Percentiles rank a stretch among this genome's conserved stretches.
Evolutionary conservation across 345 rosid genomes (phyloP).

Genomic region (Linum usitatissimum): DNA sequence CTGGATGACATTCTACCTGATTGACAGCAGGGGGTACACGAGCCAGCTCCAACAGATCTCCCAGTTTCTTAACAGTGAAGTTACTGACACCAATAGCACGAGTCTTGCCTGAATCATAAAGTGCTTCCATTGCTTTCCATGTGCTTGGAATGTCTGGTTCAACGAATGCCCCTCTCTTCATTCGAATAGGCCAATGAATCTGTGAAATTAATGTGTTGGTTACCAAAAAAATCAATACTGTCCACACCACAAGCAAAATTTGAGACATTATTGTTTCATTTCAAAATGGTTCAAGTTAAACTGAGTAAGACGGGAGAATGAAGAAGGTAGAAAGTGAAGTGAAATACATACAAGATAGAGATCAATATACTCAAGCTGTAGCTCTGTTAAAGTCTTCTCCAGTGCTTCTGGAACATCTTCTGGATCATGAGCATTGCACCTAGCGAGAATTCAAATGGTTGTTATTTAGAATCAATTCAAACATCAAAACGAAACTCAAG

Average conservation of each 20-base stretch:
- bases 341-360: slow-evolving; percentile 6
- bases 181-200: slow-evolving; percentile 7
- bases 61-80: slow-evolving; percentile 6
- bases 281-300: neutral
- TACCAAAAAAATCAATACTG: neutral
- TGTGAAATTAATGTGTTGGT: neutral
- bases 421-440: slow-evolving; percentile 15
- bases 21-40: slow-evolving; percentile 9
- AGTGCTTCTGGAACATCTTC: slow-evolving; percentile 18
- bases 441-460: neutral
- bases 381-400: slow-evolving; percentile 13
- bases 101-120: slow-evolving; percentile 4
- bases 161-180: neutral
- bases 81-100: slow-evolving; percentile 10
- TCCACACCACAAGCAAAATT: too few species aligned
- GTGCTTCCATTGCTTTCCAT: slow-evolving; percentile 10
- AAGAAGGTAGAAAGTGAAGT: neutral
- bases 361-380: slow-evolving; percentile 17
- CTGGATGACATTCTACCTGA: slow-evolving; percentile 9
- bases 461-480: neutral
- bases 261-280: neutral
- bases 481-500: neutral
- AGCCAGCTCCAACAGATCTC: slow-evolving; percentile 6
- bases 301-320: neutral
- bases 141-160: slow-evolving; percentile 2